A percentile compares a stretch with the other conserved stretches of the same genome.
Evolutionary conservation across 331 rosid genomes (phyloP).

Genomic region (Quercus phellos): DNA sequence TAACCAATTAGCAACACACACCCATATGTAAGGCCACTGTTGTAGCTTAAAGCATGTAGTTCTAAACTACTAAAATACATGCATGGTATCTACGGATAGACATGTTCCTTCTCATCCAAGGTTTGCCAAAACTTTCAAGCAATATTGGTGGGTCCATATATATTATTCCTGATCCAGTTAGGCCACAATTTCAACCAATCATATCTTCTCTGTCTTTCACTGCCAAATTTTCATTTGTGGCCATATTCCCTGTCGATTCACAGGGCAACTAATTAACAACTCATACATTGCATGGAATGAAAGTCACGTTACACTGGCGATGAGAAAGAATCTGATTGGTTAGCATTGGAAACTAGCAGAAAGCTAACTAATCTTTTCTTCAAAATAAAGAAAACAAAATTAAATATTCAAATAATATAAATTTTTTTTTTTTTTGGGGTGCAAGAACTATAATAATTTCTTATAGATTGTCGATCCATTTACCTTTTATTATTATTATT

Average conservation of each 20-base stretch:
- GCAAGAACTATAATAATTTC: too few relatives aligned
- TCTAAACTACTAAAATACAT: conserved; percentile 7
- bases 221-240: conserved; percentile 3
- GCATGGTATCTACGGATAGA: conserved; percentile 18
- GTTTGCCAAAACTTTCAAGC: conserved; percentile 16
- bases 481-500: too few relatives aligned
- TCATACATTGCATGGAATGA: neutral
- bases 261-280: neutral
- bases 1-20: neutral
- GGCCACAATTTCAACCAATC: conserved; percentile 24
- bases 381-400: too few relatives aligned
- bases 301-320: neutral
- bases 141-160: conserved; percentile 40
- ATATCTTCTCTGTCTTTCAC: neutral
- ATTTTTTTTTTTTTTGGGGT: too few relatives aligned
- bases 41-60: conserved; percentile 5
- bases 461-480: too few relatives aligned
- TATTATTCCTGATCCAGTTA: conserved; percentile 24
- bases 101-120: conserved; percentile 38
- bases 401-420: too few relatives aligned
- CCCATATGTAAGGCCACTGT: conserved; percentile 20
- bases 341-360: neutral
- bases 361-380: neutral
- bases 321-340: neutral
- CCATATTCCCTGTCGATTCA: neutral